Base-by-base conservation (phyloP, 306 rosid species). In the Cicer chorassanicum region DNA sequence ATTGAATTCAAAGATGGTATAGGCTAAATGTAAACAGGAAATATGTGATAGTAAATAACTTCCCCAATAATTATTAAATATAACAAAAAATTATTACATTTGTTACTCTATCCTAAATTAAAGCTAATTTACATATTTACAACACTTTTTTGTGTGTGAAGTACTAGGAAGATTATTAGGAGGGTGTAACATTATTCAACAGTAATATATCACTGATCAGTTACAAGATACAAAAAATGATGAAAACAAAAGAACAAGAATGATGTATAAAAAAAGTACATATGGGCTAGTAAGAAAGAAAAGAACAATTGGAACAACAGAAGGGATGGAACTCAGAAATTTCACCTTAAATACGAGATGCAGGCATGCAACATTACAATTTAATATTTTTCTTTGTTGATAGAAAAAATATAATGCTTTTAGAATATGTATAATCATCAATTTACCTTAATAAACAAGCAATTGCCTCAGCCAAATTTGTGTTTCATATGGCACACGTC, bases 361-460 rank as follows among this genome's bases (percentile, higher is more conserved):
- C 39, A 46, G 59, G 6, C 65, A 57, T 24, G 38, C 41, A 55
- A 21, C 42, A 63, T 62, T 36, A 62, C 49, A 36, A 55, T 39
- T 66, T 60, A 68, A 77, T 18, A 24, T 16, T 69, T 69, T 76
- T 44, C 15, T 59, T 76, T 42, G 43, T 29, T 34, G 15, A 15
- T 16, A 76, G 9, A 53, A 43, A 43, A 9, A 24, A 59, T 60
- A 5, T 34, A 49, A 70, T 7, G 66, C 8, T 50, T 46, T 60
- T 38, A 1, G 54, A 18, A 12, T 39, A 70, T 78, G 41, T 15
- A 21, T 51, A 41, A 71, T 70, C 73, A 70, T 51, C 50, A 39
- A 59, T 78, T 45, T 67, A 74, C 64, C 74, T 79, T 38, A 6
- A 42, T 46, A 55, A 29, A 43, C 45, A 72, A 48, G 38, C 21